Evolutionary conservation across 169 alveolate genomes (phyloP).

Genomic region (Plasmodium yoelii): DNA sequence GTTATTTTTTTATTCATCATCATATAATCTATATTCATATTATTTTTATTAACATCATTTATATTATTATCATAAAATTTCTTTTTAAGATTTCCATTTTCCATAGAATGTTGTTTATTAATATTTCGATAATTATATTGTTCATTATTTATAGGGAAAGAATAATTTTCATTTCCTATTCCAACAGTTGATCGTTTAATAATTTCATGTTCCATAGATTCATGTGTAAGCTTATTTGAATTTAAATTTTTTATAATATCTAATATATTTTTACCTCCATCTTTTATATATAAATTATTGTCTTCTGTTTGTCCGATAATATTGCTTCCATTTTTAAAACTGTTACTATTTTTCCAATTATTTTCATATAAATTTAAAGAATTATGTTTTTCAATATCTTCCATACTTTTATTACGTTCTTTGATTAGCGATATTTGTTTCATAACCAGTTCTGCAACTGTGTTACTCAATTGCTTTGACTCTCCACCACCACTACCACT

Average conservation of each 20-base stretch:
- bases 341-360: not conserved
- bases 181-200: not conserved
- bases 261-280: slow-evolving; percentile 39
- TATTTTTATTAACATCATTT: slow-evolving; percentile 7
- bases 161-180: slow-evolving; percentile 1
- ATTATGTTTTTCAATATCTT: slow-evolving; percentile 7
- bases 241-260: slow-evolving; percentile 33
- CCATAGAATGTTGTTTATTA: slow-evolving; percentile 24
- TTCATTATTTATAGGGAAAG: not conserved
- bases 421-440: slow-evolving; percentile 57
- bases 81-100: slow-evolving; percentile 6
- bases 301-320: not conserved
- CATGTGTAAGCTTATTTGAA: slow-evolving; percentile 12
- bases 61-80: slow-evolving; percentile 9
- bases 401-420: slow-evolving; percentile 21
- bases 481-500: too few relatives aligned
- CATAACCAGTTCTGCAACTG: slow-evolving; percentile 56
- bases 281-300: slow-evolving; percentile 31
- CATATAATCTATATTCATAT: slow-evolving; percentile 2
- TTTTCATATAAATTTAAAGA: not conserved
- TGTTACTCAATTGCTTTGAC: slow-evolving; percentile 23
- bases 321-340: not conserved
- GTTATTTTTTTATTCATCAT: slow-evolving; percentile 11
- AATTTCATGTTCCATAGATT: not conserved
- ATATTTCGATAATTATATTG: not conserved